Evolutionary conservation across 2,329 filamentous ascomycete species (phyloP).

Genomic region (Drechmeria coniospora): DNA sequence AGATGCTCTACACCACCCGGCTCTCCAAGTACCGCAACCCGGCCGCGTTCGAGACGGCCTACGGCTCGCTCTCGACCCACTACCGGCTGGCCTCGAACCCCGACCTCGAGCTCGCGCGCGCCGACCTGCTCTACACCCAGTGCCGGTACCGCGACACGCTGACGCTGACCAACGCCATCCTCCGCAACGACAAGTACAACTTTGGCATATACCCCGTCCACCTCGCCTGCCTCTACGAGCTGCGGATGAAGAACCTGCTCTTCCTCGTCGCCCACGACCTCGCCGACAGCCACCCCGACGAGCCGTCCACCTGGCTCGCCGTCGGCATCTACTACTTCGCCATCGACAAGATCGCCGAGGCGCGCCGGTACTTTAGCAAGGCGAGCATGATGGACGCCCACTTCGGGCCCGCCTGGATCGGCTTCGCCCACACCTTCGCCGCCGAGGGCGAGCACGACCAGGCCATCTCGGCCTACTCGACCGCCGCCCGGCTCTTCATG

Average conservation of each 20-base stretch:
- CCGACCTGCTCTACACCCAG: slow-evolving; percentile 85
- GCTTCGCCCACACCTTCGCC: slow-evolving; percentile 95
- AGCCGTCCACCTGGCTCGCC: slow-evolving; percentile 84
- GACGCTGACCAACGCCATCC: slow-evolving; percentile 65
- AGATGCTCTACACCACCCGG: slow-evolving; percentile 89
- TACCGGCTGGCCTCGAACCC: slow-evolving; percentile 79
- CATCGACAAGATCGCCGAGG: slow-evolving; percentile 80
- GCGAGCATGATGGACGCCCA: slow-evolving; percentile 95
- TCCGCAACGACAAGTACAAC: slow-evolving; percentile 76
- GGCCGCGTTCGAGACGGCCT: slow-evolving; percentile 64
- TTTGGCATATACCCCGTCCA: slow-evolving; percentile 82
- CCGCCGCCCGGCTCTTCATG: slow-evolving; percentile 86
- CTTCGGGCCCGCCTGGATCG: slow-evolving; percentile 96
- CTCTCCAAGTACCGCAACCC: slow-evolving; percentile 92
- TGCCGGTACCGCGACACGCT: slow-evolving; percentile 85
- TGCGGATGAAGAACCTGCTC: slow-evolving; percentile 70
- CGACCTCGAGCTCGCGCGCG: slow-evolving; percentile 77
- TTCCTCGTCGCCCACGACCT: slow-evolving; percentile 89
- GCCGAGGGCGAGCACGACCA: slow-evolving; percentile 97
- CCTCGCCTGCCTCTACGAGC: slow-evolving; percentile 78
- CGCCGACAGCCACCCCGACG: slow-evolving; percentile 78
- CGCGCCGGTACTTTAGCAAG: slow-evolving; percentile 91
- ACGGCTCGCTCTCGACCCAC: slow-evolving; percentile 83
- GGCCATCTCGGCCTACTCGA: slow-evolving; percentile 93
- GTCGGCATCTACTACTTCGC: slow-evolving; percentile 91